These are phyloP conservation scores for Apiospora kogelbergensis DNA, from an alignment of 2,329 filamentous ascomycete genomes.

Conservation along the genomic window DNA sequence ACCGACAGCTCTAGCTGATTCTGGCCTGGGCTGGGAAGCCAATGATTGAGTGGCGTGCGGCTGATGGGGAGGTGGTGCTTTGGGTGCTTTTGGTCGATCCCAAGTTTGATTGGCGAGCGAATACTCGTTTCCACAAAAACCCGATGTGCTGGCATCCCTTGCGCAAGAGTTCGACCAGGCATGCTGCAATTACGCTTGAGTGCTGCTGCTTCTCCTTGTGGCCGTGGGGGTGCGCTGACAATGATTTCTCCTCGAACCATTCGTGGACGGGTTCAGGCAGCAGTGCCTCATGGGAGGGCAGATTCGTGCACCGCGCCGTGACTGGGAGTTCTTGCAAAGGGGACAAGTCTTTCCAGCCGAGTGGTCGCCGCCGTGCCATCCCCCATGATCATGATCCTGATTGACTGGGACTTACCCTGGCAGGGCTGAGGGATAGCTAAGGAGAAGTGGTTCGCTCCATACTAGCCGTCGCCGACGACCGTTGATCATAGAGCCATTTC, in stretches of 20 bases:
- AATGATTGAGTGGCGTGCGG: background rate
- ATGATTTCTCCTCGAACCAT: background rate
- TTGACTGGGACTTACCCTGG: background rate
- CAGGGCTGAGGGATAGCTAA: background rate
- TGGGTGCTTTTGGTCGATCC: background rate
- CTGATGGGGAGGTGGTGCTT: background rate
- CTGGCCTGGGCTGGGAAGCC: background rate
- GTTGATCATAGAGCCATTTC: background rate
- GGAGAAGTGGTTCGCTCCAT: background rate
- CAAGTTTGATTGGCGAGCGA: background rate
- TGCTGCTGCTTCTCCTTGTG: background rate
- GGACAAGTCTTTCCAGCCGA: background rate
- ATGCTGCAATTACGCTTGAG: background rate
- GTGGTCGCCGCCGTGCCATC: background rate
- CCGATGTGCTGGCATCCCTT: conserved; percentile 5
- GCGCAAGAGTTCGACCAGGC: background rate
- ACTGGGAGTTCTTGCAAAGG: background rate
- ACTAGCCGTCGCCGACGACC: background rate
- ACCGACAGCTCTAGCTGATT: background rate
- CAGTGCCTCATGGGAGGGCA: background rate
- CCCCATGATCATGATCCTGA: background rate
- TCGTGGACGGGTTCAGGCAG: background rate
- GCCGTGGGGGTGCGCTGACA: background rate
- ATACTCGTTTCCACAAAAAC: background rate
- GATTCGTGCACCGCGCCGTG: background rate